phyloP scores from a whole-genome alignment of 73 alveolate species.

The Symbiodinium pilosum region DNA sequence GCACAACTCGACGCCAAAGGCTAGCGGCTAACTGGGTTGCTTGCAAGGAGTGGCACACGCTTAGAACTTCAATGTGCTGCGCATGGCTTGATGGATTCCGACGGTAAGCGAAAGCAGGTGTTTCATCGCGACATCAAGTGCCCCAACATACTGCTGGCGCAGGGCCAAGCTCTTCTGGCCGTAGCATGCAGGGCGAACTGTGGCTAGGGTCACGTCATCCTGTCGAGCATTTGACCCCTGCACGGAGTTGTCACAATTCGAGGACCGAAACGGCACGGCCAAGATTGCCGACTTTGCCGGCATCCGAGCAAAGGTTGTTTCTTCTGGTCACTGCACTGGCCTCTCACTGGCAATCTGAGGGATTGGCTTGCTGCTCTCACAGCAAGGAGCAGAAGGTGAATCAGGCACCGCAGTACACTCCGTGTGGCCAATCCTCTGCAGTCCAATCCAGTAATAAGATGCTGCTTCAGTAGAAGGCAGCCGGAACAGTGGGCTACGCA shows the following conservation, averaged over 20 bases:
- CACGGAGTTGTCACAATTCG: not conserved
- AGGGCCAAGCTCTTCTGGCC: not conserved
- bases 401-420: not conserved
- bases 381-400: conserved; percentile 44
- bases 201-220: too few species aligned
- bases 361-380: conserved; percentile 71
- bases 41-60: too few species aligned
- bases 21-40: too few species aligned
- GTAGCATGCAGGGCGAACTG: not conserved
- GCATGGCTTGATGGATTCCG: too few species aligned
- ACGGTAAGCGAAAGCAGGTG: conserved; percentile 38
- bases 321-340: not conserved
- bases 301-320: too few species aligned
- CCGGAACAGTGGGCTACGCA: conserved; percentile 91
- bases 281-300: conserved; percentile 92
- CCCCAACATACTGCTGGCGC: conserved; percentile 73
- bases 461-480: conserved; percentile 38
- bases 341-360: not conserved
- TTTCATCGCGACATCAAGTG: conserved; percentile 94
- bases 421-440: not conserved
- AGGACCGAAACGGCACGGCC: conserved; percentile 87
- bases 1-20: conserved; percentile 91
- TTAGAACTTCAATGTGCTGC: too few species aligned
- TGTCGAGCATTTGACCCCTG: too few species aligned
- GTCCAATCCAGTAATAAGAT: too few species aligned